Percentiles rank a stretch among this genome's conserved stretches.
phyloP scores from a whole-genome alignment of 805 yeast species.

The Suhomyces faveliae region DNA sequence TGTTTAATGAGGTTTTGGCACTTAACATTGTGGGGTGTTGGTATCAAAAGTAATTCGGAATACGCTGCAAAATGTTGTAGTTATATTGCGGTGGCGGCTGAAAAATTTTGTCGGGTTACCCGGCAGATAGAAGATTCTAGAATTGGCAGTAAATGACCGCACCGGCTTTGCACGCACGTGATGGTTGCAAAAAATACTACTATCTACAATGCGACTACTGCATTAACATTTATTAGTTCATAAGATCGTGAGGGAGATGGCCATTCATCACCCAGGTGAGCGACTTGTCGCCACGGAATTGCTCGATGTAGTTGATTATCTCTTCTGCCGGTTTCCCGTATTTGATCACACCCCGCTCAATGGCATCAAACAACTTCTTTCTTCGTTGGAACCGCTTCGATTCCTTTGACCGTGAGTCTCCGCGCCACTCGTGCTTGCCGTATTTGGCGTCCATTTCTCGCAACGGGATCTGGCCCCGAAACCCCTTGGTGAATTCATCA shows the following conservation, averaged over 20 bases:
- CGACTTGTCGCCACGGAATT: constrained; percentile 41
- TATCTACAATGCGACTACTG: background rate
- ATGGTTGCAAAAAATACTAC: background rate
- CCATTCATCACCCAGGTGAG: constrained; percentile 50
- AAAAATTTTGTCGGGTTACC: constrained; percentile 25
- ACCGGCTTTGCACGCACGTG: background rate
- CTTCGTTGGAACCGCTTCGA: constrained; percentile 44
- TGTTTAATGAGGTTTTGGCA: constrained; percentile 40
- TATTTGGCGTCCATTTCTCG: constrained; percentile 42
- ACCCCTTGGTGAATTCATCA: constrained; percentile 45
- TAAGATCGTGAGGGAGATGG: constrained; percentile 36
- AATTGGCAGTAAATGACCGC: background rate
- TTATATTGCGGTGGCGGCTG: constrained; percentile 7
- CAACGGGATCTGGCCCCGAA: constrained; percentile 43
- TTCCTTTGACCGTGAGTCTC: constrained; percentile 45
- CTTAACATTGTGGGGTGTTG: constrained; percentile 35
- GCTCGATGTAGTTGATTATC: constrained; percentile 40
- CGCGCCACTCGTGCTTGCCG: constrained; percentile 47
- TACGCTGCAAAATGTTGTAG: background rate
- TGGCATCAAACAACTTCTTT: constrained; percentile 44
- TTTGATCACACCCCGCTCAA: constrained; percentile 40
- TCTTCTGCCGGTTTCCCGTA: constrained; percentile 41
- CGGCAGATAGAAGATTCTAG: constrained; percentile 14
- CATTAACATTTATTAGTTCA: background rate
- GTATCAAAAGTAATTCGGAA: background rate